Percentiles rank a stretch among this genome's conserved stretches.
These are phyloP conservation scores for Fusarium solani-melongenae DNA, from an alignment of 2,329 filamentous ascomycete species.

Conservation along the genomic window DNA sequence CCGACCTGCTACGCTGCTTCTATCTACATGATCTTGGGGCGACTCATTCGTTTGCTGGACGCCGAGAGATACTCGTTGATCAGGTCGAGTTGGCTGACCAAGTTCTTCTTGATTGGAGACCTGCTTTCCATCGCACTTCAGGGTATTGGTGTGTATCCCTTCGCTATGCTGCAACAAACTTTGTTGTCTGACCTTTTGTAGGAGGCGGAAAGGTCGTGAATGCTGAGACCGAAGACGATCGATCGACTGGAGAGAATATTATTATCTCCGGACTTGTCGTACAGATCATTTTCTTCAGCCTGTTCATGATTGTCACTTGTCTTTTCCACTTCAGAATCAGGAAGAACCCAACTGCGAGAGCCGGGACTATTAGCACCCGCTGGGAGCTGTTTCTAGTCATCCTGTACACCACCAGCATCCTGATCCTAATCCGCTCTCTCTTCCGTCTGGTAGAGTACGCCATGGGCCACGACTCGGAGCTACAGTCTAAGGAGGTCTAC, in stretches of 20 bases:
- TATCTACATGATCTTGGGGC: constrained; percentile 57
- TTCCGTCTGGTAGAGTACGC: constrained; percentile 54
- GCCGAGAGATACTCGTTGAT: constrained; percentile 54
- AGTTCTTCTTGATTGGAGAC: constrained; percentile 60
- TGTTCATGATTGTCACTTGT: constrained; percentile 59
- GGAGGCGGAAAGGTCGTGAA: constrained; percentile 19
- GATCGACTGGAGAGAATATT: constrained; percentile 52
- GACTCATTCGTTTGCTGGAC: constrained; percentile 48
- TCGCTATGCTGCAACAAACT: neutral
- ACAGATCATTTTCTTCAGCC: constrained; percentile 63
- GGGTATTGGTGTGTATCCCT: constrained; percentile 16
- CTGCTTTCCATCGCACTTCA: constrained; percentile 52
- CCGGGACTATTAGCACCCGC: neutral
- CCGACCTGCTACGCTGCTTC: constrained; percentile 55
- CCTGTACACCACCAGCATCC: constrained; percentile 25
- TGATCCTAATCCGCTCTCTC: constrained; percentile 52
- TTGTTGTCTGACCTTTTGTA: neutral
- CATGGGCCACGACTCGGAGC: constrained; percentile 42
- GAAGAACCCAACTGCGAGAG: neutral
- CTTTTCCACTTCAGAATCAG: constrained; percentile 22
- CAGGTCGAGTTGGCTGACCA: constrained; percentile 55
- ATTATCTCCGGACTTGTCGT: constrained; percentile 62
- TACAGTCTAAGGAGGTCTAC: constrained; percentile 44
- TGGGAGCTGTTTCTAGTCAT: constrained; percentile 41
- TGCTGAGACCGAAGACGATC: constrained; percentile 28